Evolutionary conservation across 2,329 filamentous ascomycete genomes (phyloP), one percentile per base, ranked within the genome.

Genomic region (Aplosporella prunicola): DNA sequence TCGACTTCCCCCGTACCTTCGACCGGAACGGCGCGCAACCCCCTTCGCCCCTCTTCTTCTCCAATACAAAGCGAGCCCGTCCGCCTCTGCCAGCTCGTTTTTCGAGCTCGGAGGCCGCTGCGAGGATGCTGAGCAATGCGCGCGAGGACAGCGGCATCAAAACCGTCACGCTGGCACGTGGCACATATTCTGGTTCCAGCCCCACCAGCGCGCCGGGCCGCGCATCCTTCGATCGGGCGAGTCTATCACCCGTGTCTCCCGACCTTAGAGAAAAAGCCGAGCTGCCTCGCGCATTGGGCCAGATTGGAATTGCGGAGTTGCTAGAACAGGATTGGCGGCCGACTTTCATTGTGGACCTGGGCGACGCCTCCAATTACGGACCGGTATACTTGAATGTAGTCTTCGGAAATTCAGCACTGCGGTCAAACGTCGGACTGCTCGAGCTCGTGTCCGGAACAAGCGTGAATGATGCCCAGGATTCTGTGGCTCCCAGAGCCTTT

Each of bases 241-340:
- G 65, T 9, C 56, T 64, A n/a, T 25, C 33, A 9, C 32, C 33
- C 18, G 33, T 7, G 16, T 41, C 70, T 35, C 69, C 74, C 7
- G 76, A 77, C 39, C 57, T 63, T 43, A 53, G 64, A 43, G 58
- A 63, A 5, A 59, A 66, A 37, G 57, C 64, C 1, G 65, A 73
- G 2, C 65, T 67, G 5, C 45, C 75, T 29, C 68, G 76, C 35
- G 62, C 76, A 34, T 64, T 88, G 4, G 73, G 74, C 27, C 71
- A 72, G 17, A 67, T 87, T 35, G 78, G 80, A 16, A 69, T 85
- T 8, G 60, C 80, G 14, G 84, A 89, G 55, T 62, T 89, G 25
- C 58, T 91, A 26, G 82, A 89, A 51, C 74, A 82, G 46, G 84
- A 91, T 53, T 74, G 80, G 33, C 68, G 84, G 31, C 84, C 82